Evolutionary conservation across 2,329 filamentous ascomycete genomes (phyloP).

Genomic region (Aspergillus sp.): DNA sequence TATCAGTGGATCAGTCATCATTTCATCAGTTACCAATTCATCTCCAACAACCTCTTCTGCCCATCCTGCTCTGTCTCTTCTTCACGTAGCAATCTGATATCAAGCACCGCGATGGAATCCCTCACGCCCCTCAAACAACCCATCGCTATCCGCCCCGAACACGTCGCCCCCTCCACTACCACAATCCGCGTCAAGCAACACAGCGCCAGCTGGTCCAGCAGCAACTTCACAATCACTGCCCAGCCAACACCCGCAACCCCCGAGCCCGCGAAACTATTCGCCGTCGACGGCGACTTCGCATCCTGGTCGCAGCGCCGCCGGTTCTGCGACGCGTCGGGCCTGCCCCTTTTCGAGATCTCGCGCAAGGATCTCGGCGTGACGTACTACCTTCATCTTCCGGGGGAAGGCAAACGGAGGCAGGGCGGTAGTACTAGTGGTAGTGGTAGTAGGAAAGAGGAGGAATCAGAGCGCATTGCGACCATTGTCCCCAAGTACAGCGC

Average conservation of each 20-base stretch:
- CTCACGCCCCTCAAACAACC: slow-evolving; percentile 9
- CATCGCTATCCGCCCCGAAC: slow-evolving; percentile 11
- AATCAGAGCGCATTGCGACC: slow-evolving; percentile 12
- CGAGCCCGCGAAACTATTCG: slow-evolving; percentile 7
- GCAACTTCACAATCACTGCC: slow-evolving; percentile 8
- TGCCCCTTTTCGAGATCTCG: slow-evolving; percentile 22
- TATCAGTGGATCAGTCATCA: no score
- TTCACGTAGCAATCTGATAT: no score
- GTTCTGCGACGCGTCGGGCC: slow-evolving; percentile 20
- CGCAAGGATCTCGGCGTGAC: slow-evolving; percentile 19
- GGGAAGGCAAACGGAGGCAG: background rate
- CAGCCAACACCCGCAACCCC: background rate
- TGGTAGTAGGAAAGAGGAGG: background rate
- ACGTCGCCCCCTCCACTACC: slow-evolving; percentile 7
- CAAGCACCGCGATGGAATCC: no score
- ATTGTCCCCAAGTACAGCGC: slow-evolving; percentile 14
- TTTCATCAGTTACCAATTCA: no score
- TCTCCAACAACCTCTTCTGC: no score
- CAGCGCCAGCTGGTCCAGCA: background rate
- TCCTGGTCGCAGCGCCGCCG: slow-evolving; percentile 14
- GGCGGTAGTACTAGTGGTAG: no score
- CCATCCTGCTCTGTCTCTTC: no score
- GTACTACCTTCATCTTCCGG: slow-evolving; percentile 21
- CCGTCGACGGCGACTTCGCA: slow-evolving; percentile 11
- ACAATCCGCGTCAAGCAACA: slow-evolving; percentile 11